These are phyloP conservation scores for Dimocarpus longan DNA, from an alignment of 345 rosid genomes.

Conservation along the genomic window DNA sequence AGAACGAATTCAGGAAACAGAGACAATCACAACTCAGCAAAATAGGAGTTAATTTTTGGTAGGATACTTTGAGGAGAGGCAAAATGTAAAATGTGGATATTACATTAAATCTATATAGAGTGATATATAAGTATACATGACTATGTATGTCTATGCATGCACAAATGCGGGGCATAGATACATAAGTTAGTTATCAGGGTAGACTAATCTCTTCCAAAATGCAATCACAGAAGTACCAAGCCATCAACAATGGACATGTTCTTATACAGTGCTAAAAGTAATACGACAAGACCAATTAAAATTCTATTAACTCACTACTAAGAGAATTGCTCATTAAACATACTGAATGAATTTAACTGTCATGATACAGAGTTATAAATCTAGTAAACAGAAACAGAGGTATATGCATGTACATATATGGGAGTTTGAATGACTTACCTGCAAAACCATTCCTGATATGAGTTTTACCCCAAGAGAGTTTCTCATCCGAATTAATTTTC, in stretches of 20 bases:
- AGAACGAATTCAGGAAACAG: not conserved
- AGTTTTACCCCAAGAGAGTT: slow-evolving; percentile 46
- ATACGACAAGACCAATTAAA: too few relatives aligned
- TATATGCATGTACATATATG: too few relatives aligned
- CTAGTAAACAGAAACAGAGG: not conserved
- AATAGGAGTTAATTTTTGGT: not conserved
- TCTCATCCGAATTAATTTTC: slow-evolving; percentile 52
- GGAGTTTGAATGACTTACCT: slow-evolving; percentile 37
- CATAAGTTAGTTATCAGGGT: not conserved
- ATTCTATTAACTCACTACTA: not conserved
- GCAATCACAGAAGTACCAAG: too few relatives aligned
- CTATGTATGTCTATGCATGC: not conserved
- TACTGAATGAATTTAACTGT: not conserved
- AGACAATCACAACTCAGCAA: not conserved
- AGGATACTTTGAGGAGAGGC: not conserved
- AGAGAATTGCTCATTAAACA: not conserved
- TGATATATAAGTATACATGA: not conserved
- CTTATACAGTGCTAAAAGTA: too few relatives aligned
- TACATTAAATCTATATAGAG: not conserved
- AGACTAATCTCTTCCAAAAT: not conserved
- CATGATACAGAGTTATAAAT: too few relatives aligned
- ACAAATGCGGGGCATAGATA: too few relatives aligned
- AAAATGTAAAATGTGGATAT: not conserved
- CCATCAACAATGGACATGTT: too few relatives aligned
- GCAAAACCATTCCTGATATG: slow-evolving; percentile 73